Base-by-base conservation (phyloP, 352 stramenopile genomes). In the Pythium rishiriense region DNA sequence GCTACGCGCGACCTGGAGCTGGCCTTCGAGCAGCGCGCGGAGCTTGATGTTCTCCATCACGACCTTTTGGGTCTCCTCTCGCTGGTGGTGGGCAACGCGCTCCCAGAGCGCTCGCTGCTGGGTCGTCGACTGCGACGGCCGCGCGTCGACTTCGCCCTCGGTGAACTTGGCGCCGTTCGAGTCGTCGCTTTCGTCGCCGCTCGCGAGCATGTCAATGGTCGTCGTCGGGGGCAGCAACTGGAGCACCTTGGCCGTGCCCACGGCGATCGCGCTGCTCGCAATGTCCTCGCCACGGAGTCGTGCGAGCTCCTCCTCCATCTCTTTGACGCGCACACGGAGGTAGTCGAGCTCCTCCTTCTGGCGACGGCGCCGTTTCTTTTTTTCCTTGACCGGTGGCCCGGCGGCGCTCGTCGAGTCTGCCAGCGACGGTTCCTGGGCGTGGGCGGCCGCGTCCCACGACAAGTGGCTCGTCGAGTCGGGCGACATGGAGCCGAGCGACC, bases 41-140 rank as follows among this genome's bases (percentile, higher is more conserved):
- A 76, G 61, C 9, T 61, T 52, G 46, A 73, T 68, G 49, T 91
- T 91, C 59, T 91, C 78, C 76, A 87, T 86, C 73, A 89, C 78
- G 0, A 79, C 79, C 50, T 83, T 81, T 53, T 75, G 83, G 62
- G 85, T 85, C 57, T 86, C 78, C 47, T 87, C 77, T 45, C 86
- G 87, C 59, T 89, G 78, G 55, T 84, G 76, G 26, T 75, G 67
- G 19, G 82, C 82, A 64, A 91, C 85, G 47, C 76, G 78, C 47
- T 89, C 74, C 82, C 82, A 91, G 24, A 88, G 37, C 29, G 41
- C 42, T 17, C 28, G 25, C 53, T 58, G 51, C 51, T 47, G 35
- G 35, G 52, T 37, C 8, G 33, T 24, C 1, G 41, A 47, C n/a
- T n/a, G n/a, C 26, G 41, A 31, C 37, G 14, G 37, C 28, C 19